Conservation (phyloP, 805 yeast genomes). For the Metschnikowia koreensis region DNA sequence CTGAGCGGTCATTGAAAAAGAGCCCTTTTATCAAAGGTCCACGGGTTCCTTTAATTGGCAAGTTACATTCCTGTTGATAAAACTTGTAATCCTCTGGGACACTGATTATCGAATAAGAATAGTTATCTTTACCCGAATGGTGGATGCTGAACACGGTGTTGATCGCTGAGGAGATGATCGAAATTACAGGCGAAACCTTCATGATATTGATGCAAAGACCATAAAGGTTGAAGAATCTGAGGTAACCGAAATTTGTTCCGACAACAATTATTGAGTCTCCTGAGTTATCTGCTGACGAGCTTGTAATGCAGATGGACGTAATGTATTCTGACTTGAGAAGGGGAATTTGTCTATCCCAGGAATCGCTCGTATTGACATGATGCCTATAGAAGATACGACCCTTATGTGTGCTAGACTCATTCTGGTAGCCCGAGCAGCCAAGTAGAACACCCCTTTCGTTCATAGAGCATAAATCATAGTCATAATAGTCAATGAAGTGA, state of each 20-base stretch:
- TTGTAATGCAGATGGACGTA: conserved; percentile 64
- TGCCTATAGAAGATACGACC: conserved; percentile 63
- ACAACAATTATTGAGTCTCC: conserved; percentile 54
- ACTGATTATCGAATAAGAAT: conserved; percentile 49
- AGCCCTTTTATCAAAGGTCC: conserved; percentile 56
- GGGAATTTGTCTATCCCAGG: conserved; percentile 71
- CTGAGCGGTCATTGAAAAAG: conserved; percentile 87
- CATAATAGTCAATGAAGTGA: conserved; percentile 74
- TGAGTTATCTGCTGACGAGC: conserved; percentile 15
- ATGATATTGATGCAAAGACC: conserved; percentile 75
- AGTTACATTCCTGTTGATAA: conserved; percentile 37
- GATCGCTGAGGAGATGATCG: conserved; percentile 61
- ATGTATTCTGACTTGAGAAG: conserved; percentile 55
- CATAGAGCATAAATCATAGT: conserved; percentile 74
- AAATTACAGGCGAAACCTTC: conserved; percentile 68
- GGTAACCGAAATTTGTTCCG: conserved; percentile 74
- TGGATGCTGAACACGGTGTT: conserved; percentile 52
- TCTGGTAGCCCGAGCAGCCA: conserved; percentile 38
- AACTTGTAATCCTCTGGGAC: conserved; percentile 40
- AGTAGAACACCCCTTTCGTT: conserved; percentile 65
- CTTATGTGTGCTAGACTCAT: conserved; percentile 4
- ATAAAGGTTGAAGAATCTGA: conserved; percentile 64
- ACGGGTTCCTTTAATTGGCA: conserved; percentile 31
- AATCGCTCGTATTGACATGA: conserved; percentile 59
- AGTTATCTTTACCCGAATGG: conserved; percentile 30